phyloP scores from a whole-genome alignment of 352 stramenopile species.

The Globisporangium nagaii region DNA sequence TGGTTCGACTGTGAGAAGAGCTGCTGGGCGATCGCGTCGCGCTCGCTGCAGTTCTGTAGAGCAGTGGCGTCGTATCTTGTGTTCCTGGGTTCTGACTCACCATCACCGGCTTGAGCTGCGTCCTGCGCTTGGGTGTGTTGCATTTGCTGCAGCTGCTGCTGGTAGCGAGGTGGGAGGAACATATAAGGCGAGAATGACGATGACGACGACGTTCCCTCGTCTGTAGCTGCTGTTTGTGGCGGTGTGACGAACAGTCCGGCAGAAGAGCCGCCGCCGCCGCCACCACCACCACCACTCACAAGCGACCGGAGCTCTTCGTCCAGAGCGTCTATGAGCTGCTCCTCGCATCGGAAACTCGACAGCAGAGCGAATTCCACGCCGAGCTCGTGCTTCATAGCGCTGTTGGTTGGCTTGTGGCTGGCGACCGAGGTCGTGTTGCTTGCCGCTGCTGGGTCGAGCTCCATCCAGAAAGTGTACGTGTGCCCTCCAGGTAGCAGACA shows the following conservation, averaged over 20 bases:
- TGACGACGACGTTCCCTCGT: no score
- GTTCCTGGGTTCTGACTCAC: neutral
- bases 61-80: neutral
- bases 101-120: neutral
- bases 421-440: no score
- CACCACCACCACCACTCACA: no score
- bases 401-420: no score
- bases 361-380: constrained; percentile 41
- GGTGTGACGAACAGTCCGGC: no score
- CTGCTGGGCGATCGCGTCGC: neutral
- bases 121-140: neutral
- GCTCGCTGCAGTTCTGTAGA: neutral
- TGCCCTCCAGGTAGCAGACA: constrained; percentile 42
- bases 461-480: constrained; percentile 72
- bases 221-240: no score
- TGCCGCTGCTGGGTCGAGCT: constrained; percentile 16
- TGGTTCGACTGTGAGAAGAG: neutral
- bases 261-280: no score
- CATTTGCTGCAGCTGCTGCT: neutral
- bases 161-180: constrained; percentile 2
- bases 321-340: constrained; percentile 15
- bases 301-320: constrained; percentile 4
- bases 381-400: constrained; percentile 6
- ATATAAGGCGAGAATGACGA: constrained; percentile 8
- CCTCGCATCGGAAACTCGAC: constrained; percentile 24